phyloP scores from a whole-genome alignment of 2,329 filamentous ascomycete species.

The Lachnellula willkommii region DNA sequence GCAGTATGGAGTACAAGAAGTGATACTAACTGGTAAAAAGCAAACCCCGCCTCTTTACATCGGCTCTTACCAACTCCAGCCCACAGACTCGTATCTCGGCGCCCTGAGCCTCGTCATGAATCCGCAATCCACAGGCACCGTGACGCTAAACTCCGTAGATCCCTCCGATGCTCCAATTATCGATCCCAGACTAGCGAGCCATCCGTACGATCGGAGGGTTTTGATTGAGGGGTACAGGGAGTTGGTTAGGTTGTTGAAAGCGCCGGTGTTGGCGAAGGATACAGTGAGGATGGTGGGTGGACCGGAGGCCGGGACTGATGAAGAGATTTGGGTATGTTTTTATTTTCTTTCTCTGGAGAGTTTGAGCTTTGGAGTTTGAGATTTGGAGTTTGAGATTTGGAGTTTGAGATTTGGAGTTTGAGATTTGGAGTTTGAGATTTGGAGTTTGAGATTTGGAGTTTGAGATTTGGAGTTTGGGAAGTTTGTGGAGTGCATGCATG shows the following conservation, averaged over 20 bases:
- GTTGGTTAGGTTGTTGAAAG: constrained; percentile 37
- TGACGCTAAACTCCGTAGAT: constrained; percentile 55
- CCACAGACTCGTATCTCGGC: constrained; percentile 38
- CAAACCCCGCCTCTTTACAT: constrained; percentile 27
- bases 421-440: too few species aligned
- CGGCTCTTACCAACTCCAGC: constrained; percentile 33
- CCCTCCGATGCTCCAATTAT: constrained; percentile 60
- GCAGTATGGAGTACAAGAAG: too few species aligned
- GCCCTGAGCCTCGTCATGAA: constrained; percentile 48
- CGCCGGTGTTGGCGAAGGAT: constrained; percentile 41
- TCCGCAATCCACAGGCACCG: constrained; percentile 53
- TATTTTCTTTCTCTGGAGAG: too few species aligned
- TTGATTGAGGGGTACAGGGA: constrained; percentile 46
- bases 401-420: too few species aligned
- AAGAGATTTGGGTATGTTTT: constrained; percentile 39
- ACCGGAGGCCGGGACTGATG: constrained; percentile 45
- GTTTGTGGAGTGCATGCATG: too few species aligned
- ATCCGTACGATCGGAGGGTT: constrained; percentile 49
- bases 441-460: too few species aligned
- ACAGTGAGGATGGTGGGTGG: constrained; percentile 37
- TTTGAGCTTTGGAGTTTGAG: too few species aligned
- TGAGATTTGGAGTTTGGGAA: too few species aligned
- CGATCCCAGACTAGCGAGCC: constrained; percentile 52
- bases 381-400: too few species aligned
- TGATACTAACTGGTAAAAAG: constrained; percentile 7